Base-by-base conservation (phyloP, 352 stramenopile genomes). In the Phytophthora meadii region DNA sequence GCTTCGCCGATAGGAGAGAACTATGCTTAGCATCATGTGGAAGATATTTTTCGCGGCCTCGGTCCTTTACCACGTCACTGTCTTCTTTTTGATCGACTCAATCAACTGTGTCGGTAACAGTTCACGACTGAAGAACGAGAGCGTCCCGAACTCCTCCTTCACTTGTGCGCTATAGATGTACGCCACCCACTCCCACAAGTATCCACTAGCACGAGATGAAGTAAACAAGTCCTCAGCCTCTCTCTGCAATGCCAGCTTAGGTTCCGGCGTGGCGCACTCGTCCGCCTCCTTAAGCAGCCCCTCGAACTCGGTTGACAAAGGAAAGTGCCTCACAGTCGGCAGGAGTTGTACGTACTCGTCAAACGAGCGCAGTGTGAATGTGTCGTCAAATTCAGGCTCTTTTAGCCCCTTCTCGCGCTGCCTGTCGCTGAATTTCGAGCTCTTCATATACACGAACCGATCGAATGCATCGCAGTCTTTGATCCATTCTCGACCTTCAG, bases 21-120 rank as follows among this genome's bases (percentile, higher is more conserved):
- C 22, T 22, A 22, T 22, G 22, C 22, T 22, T 22, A 22, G 22
- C 22, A 22, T 22, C 22, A 22, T 22, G 22, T 22, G 22, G 22
- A 22, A 22, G 22, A 22, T 22, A 22, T 22, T 22, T 22, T 22
- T 22, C 22, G 22, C 22, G 22, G 22, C 22, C 22, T 22, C 22
- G 22, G 22, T 22, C 22, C 22, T 30, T 59, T 62, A 80, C 72
- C 74, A 83, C 36, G 72, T 61, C 25, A 83, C 63, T 2, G 65
- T 66, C 17, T 65, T 74, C 53, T 76, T 78, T 52, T 83, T 79
- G 72, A 86, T 80, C 4, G 71, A 76, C 25, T 72, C 65, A 28
- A 83, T 77, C 37, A 86, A 69, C 72, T 83, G 77, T 36, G 68
- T 47, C 2, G 77, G 77, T 36, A 86, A 46, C 56, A 86, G 41